phyloP scores from a whole-genome alignment of 495 filamentous ascomycete genomes.

The Penicillium canariense region DNA sequence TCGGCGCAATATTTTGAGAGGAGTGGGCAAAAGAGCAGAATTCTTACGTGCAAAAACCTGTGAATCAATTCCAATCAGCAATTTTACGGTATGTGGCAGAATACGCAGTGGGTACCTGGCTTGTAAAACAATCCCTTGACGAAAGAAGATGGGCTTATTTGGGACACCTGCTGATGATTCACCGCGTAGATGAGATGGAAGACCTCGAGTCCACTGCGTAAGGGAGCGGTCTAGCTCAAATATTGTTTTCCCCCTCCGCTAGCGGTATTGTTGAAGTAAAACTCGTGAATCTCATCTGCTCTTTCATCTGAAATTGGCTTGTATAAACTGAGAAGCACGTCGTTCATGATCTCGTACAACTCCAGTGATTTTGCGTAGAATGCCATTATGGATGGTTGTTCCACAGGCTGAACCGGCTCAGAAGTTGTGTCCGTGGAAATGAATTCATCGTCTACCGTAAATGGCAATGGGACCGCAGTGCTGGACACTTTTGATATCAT shows the following conservation, averaged over 20 bases:
- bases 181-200: slow-evolving; percentile 28
- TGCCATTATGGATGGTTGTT: slow-evolving; percentile 33
- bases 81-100: background rate
- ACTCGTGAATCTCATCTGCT: slow-evolving; percentile 31
- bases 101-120: slow-evolving; percentile 20
- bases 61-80: background rate
- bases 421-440: slow-evolving; percentile 18
- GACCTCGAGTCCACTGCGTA: slow-evolving; percentile 31
- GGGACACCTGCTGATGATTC: slow-evolving; percentile 2
- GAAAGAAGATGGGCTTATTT: slow-evolving; percentile 27
- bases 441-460: slow-evolving; percentile 38
- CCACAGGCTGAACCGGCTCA: slow-evolving; percentile 26
- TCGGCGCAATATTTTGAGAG: slow-evolving; percentile 37
- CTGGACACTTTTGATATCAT: slow-evolving; percentile 38
- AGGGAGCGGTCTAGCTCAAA: slow-evolving; percentile 38
- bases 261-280: slow-evolving; percentile 28
- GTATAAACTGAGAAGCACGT: slow-evolving; percentile 38
- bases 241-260: slow-evolving; percentile 29
- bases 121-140: slow-evolving; percentile 34
- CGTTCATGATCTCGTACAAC: slow-evolving; percentile 42
- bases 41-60: slow-evolving; percentile 37
- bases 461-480: slow-evolving; percentile 37
- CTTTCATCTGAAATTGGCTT: slow-evolving; percentile 28
- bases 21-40: slow-evolving; percentile 38
- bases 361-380: slow-evolving; percentile 42